These are phyloP conservation scores for Tolypocladium sp. DNA, from an alignment of 2,329 filamentous ascomycete species.

Conservation along the genomic window DNA sequence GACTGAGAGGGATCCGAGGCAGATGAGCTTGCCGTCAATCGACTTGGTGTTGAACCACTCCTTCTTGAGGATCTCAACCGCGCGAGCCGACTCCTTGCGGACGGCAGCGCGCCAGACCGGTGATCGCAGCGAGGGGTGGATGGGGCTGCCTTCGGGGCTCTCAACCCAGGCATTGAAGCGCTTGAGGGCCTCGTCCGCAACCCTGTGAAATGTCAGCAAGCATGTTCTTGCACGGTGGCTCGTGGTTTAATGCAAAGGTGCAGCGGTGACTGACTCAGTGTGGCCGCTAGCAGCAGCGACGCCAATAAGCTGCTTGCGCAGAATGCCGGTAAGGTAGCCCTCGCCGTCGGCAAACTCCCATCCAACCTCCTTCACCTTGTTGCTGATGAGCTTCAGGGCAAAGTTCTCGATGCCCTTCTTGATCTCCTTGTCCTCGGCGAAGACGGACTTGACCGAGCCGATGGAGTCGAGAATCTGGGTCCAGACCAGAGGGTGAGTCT, in stretches of 20 bases:
- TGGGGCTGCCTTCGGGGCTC: constrained; percentile 55
- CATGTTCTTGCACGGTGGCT: constrained; percentile 2
- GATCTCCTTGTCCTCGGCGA: constrained; percentile 65
- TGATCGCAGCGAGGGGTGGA: constrained; percentile 73
- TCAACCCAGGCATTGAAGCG: constrained; percentile 74
- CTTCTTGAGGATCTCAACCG: constrained; percentile 68
- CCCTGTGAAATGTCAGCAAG: constrained; percentile 31
- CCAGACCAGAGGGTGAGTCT: constrained; percentile 85
- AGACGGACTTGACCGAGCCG: constrained; percentile 71
- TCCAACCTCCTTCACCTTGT: constrained; percentile 69
- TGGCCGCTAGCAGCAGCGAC: constrained; percentile 71
- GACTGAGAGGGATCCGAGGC: constrained; percentile 65
- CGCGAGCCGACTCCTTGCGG: constrained; percentile 55
- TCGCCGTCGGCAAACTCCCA: constrained; percentile 77
- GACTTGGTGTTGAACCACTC: constrained; percentile 78
- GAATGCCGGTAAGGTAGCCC: constrained; percentile 71
- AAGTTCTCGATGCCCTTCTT: constrained; percentile 70
- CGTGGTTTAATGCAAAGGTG: neutral
- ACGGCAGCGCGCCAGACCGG: constrained; percentile 75
- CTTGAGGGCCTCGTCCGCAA: constrained; percentile 63
- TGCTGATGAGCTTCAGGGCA: constrained; percentile 64
- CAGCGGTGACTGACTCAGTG: constrained; percentile 45
- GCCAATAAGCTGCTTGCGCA: constrained; percentile 72
- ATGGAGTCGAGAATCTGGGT: constrained; percentile 73
- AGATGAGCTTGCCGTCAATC: constrained; percentile 86